Conservation (phyloP, 2,329 filamentous ascomycete genomes). For the Didymella pinodella region DNA sequence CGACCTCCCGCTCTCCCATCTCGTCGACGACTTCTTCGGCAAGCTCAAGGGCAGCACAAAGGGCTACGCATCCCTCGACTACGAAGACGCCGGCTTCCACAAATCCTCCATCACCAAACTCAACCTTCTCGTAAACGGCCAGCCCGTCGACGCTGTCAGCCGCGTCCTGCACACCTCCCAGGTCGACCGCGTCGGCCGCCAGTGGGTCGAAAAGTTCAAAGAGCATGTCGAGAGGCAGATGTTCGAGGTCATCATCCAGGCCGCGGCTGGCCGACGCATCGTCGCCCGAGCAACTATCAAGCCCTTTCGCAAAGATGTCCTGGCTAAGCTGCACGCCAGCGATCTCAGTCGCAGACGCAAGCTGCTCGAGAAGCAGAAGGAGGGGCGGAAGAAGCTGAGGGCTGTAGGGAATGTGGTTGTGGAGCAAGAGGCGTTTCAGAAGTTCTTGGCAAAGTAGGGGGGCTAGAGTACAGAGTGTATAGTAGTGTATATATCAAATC, state of each 20-base stretch:
- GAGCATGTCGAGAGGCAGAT: conserved; percentile 96
- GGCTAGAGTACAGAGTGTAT: not conserved
- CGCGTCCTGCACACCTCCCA: conserved; percentile 86
- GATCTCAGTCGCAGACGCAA: conserved; percentile 85
- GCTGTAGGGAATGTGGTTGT: conserved; percentile 91
- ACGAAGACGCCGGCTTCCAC: conserved; percentile 92
- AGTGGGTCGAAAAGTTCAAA: conserved; percentile 96
- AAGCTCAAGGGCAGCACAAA: conserved; percentile 94
- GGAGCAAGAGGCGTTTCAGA: conserved; percentile 94
- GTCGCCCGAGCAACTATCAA: conserved; percentile 95
- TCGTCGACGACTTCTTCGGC: conserved; percentile 97
- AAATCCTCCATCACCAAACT: conserved; percentile 83
- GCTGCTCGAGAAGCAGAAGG: conserved; percentile 95
- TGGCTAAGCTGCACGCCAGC: conserved; percentile 90
- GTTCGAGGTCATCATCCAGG: conserved; percentile 97
- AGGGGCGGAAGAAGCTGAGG: conserved; percentile 85
- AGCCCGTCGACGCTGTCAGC: conserved; percentile 92
- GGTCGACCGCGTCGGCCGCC: conserved; percentile 77
- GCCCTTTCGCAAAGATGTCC: conserved; percentile 93
- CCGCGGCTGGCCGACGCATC: conserved; percentile 80
- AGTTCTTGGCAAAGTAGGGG: conserved; percentile 77
- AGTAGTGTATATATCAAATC: not conserved
- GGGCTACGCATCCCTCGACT: conserved; percentile 94
- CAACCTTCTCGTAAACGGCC: conserved; percentile 91
- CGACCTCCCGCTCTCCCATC: conserved; percentile 82